Evolutionary conservation across 495 filamentous ascomycete species (phyloP), one percentile per base, ranked within the genome.

Genomic region (Neurospora tetrasperma): DNA sequence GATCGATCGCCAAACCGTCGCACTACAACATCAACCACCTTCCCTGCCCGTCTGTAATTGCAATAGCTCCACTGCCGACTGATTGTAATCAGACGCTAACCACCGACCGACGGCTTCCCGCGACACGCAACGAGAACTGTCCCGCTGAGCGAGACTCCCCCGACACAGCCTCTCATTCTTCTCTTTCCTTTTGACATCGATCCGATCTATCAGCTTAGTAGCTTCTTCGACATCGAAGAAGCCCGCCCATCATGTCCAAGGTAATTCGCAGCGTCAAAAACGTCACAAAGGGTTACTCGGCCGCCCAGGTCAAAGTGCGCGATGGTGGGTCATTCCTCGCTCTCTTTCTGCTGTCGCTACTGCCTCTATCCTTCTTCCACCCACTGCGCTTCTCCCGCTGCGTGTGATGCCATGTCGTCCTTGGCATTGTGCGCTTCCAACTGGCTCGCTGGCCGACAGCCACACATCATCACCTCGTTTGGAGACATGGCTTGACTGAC

Each of bases 251-350:
- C 77, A 99, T 98, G 96, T 98, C 96, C 70, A 96, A 96, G 82
- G 95, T 98, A 78, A 93, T 99, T 76, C 90, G 96, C 81, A 97
- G 94, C 80, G 96, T 99, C 76, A 98, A 97, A 87, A 99, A 99
- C 86, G 96, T 99, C 83, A 98, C 96, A 78, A 98, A 98, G 85
- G 96, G 96, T 78, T 99, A 99, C 82, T 98, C 96, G 35, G 90
- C 88, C 74, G 93, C 96, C 79, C 94, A 99, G 87, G 93, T 98
- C 78, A 99, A 98, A 86, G 96, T 99, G 82, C 93, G 96, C 85
- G 97, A 98, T 95, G 95, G 95, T 97, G 87, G 74, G 92, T 86
- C 74, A 46, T 72, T 70, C 72, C 74, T 68, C 27, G 43, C 42
- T 31, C 27, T 69, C n/a, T 23, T 41, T 70, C 5, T 31, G 2